Conservation (phyloP, 2,329 filamentous ascomycete genomes). For the Aspergillus melleus region DNA sequence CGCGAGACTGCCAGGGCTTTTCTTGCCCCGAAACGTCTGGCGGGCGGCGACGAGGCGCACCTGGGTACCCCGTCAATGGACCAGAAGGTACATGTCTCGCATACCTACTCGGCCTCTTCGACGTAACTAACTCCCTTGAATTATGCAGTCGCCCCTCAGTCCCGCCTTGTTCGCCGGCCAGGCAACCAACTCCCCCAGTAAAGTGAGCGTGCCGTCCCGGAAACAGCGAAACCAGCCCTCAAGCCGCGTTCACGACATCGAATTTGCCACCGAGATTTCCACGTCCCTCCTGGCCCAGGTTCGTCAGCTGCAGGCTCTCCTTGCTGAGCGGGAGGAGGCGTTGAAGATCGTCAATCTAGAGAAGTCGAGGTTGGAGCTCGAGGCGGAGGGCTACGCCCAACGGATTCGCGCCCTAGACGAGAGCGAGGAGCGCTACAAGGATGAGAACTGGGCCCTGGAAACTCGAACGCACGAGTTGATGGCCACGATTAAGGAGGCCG, state of each 20-base stretch:
- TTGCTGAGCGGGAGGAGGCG: slow-evolving; percentile 85
- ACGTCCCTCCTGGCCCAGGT: slow-evolving; percentile 93
- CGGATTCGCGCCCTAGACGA: slow-evolving; percentile 82
- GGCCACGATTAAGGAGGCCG: slow-evolving; percentile 69
- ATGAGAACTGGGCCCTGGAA: slow-evolving; percentile 97
- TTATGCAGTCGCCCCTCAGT: slow-evolving; percentile 64
- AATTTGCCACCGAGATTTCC: slow-evolving; percentile 97
- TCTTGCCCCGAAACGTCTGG: slow-evolving; percentile 75
- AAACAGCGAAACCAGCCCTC: slow-evolving; percentile 88
- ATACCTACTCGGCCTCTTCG: not conserved
- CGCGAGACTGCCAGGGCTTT: slow-evolving; percentile 87
- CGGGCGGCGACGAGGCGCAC: slow-evolving; percentile 64
- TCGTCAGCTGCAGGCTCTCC: slow-evolving; percentile 78
- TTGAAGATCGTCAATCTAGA: slow-evolving; percentile 73
- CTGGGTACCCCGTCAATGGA: slow-evolving; percentile 48
- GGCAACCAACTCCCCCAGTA: slow-evolving; percentile 82
- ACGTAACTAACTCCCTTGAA: not conserved
- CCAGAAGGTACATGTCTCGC: slow-evolving; percentile 41
- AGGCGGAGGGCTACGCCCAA: slow-evolving; percentile 76
- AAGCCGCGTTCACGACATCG: slow-evolving; percentile 89
- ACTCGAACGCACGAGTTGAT: slow-evolving; percentile 85
- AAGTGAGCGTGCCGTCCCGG: slow-evolving; percentile 80
- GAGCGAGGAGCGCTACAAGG: slow-evolving; percentile 93
- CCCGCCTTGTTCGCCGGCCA: slow-evolving; percentile 81
- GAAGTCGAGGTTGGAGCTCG: slow-evolving; percentile 76